phyloP scores from a whole-genome alignment of 2,329 filamentous ascomycete species.

The Teratosphaeria pseudoeucalypti region DNA sequence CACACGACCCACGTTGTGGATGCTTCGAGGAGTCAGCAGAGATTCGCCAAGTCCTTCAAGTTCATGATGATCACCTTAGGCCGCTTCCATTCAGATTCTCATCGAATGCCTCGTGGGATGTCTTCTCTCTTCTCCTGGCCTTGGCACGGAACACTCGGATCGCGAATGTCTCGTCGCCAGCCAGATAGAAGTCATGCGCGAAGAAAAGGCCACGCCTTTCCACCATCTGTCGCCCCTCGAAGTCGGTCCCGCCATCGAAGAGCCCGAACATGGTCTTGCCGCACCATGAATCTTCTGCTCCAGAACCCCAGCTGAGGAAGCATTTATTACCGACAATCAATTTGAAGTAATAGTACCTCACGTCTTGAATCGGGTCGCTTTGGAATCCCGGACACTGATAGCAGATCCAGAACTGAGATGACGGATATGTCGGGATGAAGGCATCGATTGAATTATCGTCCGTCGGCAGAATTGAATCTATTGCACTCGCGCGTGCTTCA shows the following conservation, averaged over 20 bases:
- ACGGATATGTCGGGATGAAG: conserved; percentile 26
- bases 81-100: not conserved
- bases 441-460: conserved; percentile 9
- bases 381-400: conserved; percentile 22
- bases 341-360: conserved; percentile 35
- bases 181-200: conserved; percentile 3
- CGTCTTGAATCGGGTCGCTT: not conserved
- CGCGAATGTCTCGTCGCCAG: conserved; percentile 27
- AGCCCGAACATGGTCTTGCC: conserved; percentile 38
- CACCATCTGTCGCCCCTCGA: conserved; percentile 21
- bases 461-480: not conserved
- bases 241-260: conserved; percentile 25
- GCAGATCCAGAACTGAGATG: conserved; percentile 35
- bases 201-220: conserved; percentile 36
- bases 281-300: conserved; percentile 31
- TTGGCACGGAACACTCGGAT: conserved; percentile 32
- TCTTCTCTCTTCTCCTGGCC: conserved; percentile 29
- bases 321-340: conserved; percentile 30
- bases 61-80: not conserved
- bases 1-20: conserved; percentile 10
- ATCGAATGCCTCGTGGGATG: conserved; percentile 6
- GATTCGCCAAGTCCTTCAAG: not conserved
- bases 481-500: not conserved
- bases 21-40: not conserved
- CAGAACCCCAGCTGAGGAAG: conserved; percentile 35